phyloP scores from a whole-genome alignment of 2,329 filamentous ascomycete species.

The Tolypocladium ovalisporum region DNA sequence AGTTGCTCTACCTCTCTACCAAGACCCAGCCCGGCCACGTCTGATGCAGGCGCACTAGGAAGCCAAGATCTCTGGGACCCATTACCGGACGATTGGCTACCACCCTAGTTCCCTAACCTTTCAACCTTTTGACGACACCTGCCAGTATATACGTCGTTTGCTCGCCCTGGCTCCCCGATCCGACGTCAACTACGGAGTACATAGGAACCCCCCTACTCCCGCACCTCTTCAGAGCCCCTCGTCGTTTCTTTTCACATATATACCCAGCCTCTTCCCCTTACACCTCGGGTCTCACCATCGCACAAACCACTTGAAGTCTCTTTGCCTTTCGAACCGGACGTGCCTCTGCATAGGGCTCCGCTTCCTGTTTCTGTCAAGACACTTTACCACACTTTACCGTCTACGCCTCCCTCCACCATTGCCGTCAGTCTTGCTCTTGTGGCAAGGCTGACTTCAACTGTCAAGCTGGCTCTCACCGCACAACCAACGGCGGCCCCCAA shows the following conservation, averaged over 20 bases:
- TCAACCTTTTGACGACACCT: constrained; percentile 3
- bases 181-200: constrained; percentile 4
- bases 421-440: constrained; percentile 12
- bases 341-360: background rate
- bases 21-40: constrained; percentile 9
- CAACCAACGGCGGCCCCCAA: constrained; percentile 30
- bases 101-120: constrained; percentile 16
- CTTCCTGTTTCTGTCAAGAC: background rate
- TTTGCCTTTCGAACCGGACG: background rate
- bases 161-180: background rate
- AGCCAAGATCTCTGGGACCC: constrained; percentile 16
- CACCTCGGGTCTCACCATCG: constrained; percentile 6
- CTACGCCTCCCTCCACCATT: background rate
- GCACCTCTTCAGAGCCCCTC: constrained; percentile 5
- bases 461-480: constrained; percentile 35
- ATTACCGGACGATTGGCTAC: constrained; percentile 21
- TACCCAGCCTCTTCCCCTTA: constrained; percentile 5
- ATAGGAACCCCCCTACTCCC: constrained; percentile 10
- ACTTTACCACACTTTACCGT: background rate
- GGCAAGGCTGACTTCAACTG: constrained; percentile 12
- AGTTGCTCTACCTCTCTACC: constrained; percentile 2
- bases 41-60: constrained; percentile 6
- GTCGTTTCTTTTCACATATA: constrained; percentile 9
- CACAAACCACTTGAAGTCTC: constrained; percentile 1
- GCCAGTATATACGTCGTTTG: background rate